Conservation (phyloP, 768 basidiomycete genomes). For the Tephrocybe rancida region DNA sequence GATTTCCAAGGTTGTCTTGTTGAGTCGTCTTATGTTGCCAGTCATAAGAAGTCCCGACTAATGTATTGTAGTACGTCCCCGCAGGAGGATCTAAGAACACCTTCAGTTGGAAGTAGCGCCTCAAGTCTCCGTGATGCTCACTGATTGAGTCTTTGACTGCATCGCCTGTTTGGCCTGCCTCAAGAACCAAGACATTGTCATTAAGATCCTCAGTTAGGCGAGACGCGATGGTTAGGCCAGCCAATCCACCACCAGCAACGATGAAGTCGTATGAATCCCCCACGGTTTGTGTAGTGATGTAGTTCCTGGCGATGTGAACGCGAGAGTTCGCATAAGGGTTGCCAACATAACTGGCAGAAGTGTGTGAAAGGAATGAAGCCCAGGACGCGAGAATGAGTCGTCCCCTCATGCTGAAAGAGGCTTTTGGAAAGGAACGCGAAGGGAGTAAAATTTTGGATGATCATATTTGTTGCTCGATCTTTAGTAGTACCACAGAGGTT, state of each 20-base stretch:
- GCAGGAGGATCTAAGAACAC: conserved; percentile 46
- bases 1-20: conserved; percentile 45
- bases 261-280: conserved; percentile 36
- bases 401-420: neutral
- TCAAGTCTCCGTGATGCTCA: conserved; percentile 19
- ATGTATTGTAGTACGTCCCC: conserved; percentile 52
- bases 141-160: conserved; percentile 33
- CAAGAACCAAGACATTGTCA: conserved; percentile 38
- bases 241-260: conserved; percentile 36
- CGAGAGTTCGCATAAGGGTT: neutral
- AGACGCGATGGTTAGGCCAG: conserved; percentile 38
- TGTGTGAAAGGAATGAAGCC: conserved; percentile 8
- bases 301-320: conserved; percentile 13
- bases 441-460: neutral
- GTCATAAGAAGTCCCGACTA: conserved; percentile 51
- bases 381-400: conserved; percentile 1
- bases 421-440: neutral
- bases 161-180: conserved; percentile 49
- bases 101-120: neutral
- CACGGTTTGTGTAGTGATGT: conserved; percentile 12
- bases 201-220: conserved; percentile 36
- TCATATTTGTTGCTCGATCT: no score
- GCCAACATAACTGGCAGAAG: neutral
- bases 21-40: conserved; percentile 55
- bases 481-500: no score